Conservation (phyloP, 176 grass and related monocot species). For the Oryza nivara region DNA sequence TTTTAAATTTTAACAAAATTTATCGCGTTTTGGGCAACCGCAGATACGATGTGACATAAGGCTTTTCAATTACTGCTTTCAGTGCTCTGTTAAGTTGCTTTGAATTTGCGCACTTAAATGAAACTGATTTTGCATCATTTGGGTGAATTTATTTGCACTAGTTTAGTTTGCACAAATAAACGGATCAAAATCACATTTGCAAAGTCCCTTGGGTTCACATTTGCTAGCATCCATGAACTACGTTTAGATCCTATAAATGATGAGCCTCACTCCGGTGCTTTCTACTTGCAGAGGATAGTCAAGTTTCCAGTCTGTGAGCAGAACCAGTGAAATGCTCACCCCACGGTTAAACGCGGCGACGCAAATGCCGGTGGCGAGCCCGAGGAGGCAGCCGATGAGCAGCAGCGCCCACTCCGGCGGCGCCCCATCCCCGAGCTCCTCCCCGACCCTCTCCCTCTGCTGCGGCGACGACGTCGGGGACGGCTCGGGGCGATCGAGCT, state of each 20-base stretch:
- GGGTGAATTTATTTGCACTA: not conserved
- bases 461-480: slow-evolving; percentile 31
- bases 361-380: slow-evolving; percentile 90
- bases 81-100: not conserved
- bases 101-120: not conserved
- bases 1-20: not conserved
- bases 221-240: slow-evolving; percentile 22
- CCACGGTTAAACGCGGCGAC: slow-evolving; percentile 95
- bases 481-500: slow-evolving; percentile 41
- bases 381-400: slow-evolving; percentile 95
- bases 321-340: slow-evolving; percentile 44
- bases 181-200: not conserved
- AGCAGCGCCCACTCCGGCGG: slow-evolving; percentile 94
- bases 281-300: too few relatives aligned
- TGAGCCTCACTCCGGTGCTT: not conserved
- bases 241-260: not conserved
- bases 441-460: slow-evolving; percentile 44
- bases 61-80: not conserved
- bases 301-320: not conserved
- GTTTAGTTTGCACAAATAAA: not conserved
- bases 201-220: not conserved
- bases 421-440: slow-evolving; percentile 79
- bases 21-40: not conserved
- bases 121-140: slow-evolving; percentile 8
- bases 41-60: not conserved